Conservation (phyloP, 2,329 filamentous ascomycete species). For the Didymella segeticola region DNA sequence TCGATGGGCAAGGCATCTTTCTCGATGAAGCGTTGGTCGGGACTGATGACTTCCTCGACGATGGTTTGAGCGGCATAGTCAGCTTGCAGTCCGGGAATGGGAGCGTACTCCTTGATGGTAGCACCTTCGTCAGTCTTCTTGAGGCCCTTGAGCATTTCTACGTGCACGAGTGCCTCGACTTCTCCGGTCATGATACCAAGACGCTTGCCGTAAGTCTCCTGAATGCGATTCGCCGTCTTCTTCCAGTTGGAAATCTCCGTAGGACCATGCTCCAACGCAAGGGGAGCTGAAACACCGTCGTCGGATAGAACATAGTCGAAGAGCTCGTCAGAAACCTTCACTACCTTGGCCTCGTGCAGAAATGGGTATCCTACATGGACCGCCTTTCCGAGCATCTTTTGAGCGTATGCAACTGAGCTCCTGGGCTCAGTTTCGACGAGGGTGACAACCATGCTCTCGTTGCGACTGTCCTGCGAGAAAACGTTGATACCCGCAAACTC, state of each 20-base stretch:
- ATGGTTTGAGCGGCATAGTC: conserved; percentile 91
- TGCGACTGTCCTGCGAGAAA: conserved; percentile 94
- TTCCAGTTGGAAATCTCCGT: conserved; percentile 82
- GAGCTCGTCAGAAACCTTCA: conserved; percentile 88
- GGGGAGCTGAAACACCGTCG: conserved; percentile 66
- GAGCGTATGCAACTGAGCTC: conserved; percentile 74
- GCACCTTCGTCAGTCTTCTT: conserved; percentile 90
- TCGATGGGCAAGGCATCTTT: conserved; percentile 85
- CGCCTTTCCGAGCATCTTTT: conserved; percentile 79
- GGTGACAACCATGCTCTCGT: conserved; percentile 94
- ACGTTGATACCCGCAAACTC: conserved; percentile 91
- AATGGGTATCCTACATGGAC: conserved; percentile 96
- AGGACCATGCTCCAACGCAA: conserved; percentile 73
- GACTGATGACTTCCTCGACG: conserved; percentile 87
- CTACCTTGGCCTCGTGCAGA: conserved; percentile 89
- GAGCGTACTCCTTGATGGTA: conserved; percentile 89
- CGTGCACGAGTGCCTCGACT: conserved; percentile 88
- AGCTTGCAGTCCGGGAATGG: conserved; percentile 82
- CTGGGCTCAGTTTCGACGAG: conserved; percentile 76
- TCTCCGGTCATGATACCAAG: conserved; percentile 85
- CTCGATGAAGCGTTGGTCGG: conserved; percentile 93
- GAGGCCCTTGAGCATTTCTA: conserved; percentile 92
- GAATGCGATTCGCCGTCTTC: conserved; percentile 82
- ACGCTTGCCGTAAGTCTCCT: conserved; percentile 87
- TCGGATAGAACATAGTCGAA: conserved; percentile 82